Base-by-base conservation (phyloP, 2,329 filamentous ascomycete species). In the Aspergillus sp. region DNA sequence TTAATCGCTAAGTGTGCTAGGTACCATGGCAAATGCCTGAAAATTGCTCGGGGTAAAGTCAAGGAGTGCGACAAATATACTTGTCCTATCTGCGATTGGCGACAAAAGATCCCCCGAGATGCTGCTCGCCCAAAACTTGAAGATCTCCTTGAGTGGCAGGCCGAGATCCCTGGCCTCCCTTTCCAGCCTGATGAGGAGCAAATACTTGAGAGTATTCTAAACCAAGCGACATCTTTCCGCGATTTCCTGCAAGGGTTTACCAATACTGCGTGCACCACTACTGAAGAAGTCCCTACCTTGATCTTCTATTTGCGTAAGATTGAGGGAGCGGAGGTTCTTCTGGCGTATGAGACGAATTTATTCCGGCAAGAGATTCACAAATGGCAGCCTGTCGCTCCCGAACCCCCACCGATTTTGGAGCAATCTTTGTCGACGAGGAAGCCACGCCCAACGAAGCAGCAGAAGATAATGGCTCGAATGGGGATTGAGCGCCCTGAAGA, bases 1-100 rank as follows among this genome's bases (percentile, higher is more conserved):
- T 44, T 45, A 45, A 57, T 35, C 37, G 50, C 66, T 79, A 68
- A 78, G 40, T 39, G 56, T 52, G 41, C 6, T 25, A 93, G 90
- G 90, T 99, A 99, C 70, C 95, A 99, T 69, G 93, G 95, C 59
- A 98, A 97, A 75, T 99, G 95, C 68, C 82, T 99, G 39, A 99
- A 99, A 79, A 97, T 99, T 69, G 95, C 95, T 3, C 87, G 95
- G 50, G 95, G 95, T 52, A 99, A 98, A 72, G 91, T 99, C 67
- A 98, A 98, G 77, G 95, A 98, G 70, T 93, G 96, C 62, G 95
- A 98, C 71, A 96, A 96, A 73, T 99, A 97, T 72, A 98, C 93
- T 1, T 99, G 95, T 69, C 95, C 95, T 0, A 96, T 99, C 61
- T 99, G 95, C 72, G 95, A 99, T 73, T 97, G 93, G 87, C 89